phyloP scores from a whole-genome alignment of 164 flowering plant genomes.

The Stephania cephalantha region DNA sequence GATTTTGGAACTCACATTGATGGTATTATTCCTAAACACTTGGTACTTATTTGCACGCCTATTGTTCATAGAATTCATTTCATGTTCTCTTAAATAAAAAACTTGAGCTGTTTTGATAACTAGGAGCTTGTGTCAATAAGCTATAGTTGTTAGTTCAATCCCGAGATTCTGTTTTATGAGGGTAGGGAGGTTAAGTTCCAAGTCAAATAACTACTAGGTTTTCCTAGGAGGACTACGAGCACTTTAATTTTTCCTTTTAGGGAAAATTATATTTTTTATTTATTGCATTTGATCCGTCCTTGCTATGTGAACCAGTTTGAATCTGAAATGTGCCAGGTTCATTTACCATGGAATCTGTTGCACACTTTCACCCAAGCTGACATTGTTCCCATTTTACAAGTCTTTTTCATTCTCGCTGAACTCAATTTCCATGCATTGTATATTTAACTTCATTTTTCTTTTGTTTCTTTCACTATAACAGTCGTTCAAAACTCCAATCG shows the following conservation, averaged over 20 bases:
- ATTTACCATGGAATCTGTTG: background rate
- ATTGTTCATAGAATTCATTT: background rate
- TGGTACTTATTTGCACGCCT: background rate
- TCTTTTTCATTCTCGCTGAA: background rate
- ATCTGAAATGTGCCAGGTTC: background rate
- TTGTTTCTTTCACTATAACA: background rate
- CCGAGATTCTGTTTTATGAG: no score
- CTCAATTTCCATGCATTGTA: background rate
- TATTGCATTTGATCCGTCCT: background rate
- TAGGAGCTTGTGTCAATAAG: no score
- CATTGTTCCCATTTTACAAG: no score
- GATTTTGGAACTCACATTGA: slow-evolving; percentile 98
- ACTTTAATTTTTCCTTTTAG: no score
- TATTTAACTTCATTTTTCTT: background rate
- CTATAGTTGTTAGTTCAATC: no score
- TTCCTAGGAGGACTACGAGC: no score
- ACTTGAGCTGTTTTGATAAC: no score
- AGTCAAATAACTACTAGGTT: no score
- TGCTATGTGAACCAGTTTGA: background rate
- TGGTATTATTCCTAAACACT: slow-evolving; percentile 34
- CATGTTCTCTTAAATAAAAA: no score
- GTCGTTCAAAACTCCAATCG: background rate
- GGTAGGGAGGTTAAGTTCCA: no score
- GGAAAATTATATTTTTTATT: no score
- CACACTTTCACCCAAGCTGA: background rate